Conservation (phyloP, 352 stramenopile species). For the Phytopythium kandeliae region DNA sequence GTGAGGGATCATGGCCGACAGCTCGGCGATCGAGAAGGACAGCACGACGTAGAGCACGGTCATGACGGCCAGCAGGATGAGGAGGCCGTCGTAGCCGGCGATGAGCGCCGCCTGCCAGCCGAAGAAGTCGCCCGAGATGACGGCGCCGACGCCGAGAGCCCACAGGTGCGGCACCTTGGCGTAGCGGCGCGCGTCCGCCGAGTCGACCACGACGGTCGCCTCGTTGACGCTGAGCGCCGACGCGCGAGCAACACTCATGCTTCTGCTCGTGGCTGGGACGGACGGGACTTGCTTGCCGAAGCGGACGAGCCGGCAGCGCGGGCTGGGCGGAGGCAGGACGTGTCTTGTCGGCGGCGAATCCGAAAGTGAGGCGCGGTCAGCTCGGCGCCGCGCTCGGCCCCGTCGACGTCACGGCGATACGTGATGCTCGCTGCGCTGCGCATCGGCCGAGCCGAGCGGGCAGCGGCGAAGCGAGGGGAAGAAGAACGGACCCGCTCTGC, state of each 20-base stretch:
- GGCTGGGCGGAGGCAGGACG: neutral
- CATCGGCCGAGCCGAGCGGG: too few species aligned
- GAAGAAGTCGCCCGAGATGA: constrained; percentile 61
- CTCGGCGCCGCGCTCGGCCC: too few species aligned
- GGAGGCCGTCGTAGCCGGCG: constrained; percentile 47
- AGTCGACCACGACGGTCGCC: constrained; percentile 5
- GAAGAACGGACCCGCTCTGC: too few species aligned
- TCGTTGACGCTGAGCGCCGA: constrained; percentile 22
- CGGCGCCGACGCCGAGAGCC: constrained; percentile 48
- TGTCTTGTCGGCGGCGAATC: constrained; percentile 8
- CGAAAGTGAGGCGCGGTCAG: constrained; percentile 11
- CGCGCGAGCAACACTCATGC: constrained; percentile 13
- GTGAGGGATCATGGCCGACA: constrained; percentile 42
- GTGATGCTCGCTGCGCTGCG: too few species aligned
- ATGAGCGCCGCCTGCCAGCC: constrained; percentile 48
- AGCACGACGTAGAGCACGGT: constrained; percentile 58
- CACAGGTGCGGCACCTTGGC: constrained; percentile 54
- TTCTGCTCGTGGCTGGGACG: too few species aligned
- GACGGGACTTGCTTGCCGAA: too few species aligned
- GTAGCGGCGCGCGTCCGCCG: constrained; percentile 23
- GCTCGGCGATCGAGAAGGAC: constrained; percentile 57
- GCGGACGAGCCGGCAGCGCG: too few species aligned
- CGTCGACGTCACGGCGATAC: too few species aligned
- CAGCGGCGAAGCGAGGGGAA: too few species aligned
- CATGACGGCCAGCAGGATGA: constrained; percentile 46